Evolutionary conservation across 2,329 filamentous ascomycete species (phyloP).

Genomic region (Furcasterigmium furcatum): DNA sequence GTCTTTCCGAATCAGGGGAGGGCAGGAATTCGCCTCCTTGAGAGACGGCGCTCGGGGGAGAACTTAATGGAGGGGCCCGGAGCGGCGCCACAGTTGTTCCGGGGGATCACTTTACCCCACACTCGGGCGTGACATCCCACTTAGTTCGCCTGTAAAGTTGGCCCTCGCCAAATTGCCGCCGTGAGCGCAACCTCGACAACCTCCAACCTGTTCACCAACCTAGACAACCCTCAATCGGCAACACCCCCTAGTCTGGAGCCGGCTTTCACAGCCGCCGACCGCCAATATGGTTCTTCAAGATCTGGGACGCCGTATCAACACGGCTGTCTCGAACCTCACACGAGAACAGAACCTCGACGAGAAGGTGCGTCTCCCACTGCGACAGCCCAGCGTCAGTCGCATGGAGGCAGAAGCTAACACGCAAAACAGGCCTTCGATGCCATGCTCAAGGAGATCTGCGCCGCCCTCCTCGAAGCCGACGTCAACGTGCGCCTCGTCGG

Average conservation of each 20-base stretch:
- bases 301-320: constrained; percentile 96
- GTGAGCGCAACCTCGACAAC: too few species aligned
- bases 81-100: too few species aligned
- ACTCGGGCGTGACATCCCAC: too few species aligned
- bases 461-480: constrained; percentile 92
- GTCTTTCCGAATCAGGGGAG: too few species aligned
- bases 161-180: too few species aligned
- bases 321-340: constrained; percentile 90
- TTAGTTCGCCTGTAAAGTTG: too few species aligned
- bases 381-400: background rate
- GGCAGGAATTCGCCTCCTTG: too few species aligned
- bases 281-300: constrained; percentile 92
- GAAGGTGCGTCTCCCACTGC: constrained; percentile 59
- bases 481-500: constrained; percentile 95
- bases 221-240: constrained; percentile 2
- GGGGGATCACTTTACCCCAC: too few species aligned
- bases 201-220: too few species aligned
- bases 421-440: constrained; percentile 81
- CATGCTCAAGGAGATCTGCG: constrained; percentile 98
- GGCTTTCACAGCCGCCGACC: constrained; percentile 14
- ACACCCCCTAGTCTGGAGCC: constrained; percentile 5
- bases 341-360: constrained; percentile 92
- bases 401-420: constrained; percentile 27
- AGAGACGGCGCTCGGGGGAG: too few species aligned
- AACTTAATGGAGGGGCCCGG: too few species aligned